Evolutionary conservation across 805 yeast genomes (phyloP).

Genomic region (Metahyphopichia silvanorum): DNA sequence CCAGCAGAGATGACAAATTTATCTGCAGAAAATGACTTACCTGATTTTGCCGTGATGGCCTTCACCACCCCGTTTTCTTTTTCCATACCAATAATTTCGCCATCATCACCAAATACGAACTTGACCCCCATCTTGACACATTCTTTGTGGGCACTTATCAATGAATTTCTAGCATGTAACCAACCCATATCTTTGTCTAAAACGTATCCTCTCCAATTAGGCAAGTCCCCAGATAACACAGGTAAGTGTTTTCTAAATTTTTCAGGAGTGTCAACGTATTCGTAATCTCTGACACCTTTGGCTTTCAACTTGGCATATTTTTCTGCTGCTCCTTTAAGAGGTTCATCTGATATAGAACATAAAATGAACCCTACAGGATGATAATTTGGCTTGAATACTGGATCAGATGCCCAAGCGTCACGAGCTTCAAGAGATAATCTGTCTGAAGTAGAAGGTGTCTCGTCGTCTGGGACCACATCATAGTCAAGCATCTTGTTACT

Average conservation of each 20-base stretch:
- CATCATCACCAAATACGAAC: slow-evolving; percentile 10
- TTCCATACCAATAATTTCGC: slow-evolving; percentile 5
- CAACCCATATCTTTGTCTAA: slow-evolving; percentile 33
- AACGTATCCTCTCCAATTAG: slow-evolving; percentile 28
- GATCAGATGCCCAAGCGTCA: slow-evolving; percentile 6
- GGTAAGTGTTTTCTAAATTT: slow-evolving; percentile 7
- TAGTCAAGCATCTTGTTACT: slow-evolving; percentile 5
- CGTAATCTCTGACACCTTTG: slow-evolving; percentile 5
- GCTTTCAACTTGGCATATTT: slow-evolving; percentile 1
- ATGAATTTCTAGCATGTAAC: slow-evolving; percentile 31
- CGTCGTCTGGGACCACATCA: slow-evolving; percentile 1
- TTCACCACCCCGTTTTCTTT: slow-evolving; percentile 8
- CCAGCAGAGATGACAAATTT: slow-evolving; percentile 34
- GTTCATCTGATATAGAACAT: slow-evolving; percentile 1
- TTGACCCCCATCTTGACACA: slow-evolving; percentile 6
- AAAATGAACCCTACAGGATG: slow-evolving; percentile 1
- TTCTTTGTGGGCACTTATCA: slow-evolving; percentile 12
- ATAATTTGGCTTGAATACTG: slow-evolving; percentile 1
- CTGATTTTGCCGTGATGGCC: slow-evolving; percentile 25
- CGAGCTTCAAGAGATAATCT: slow-evolving; percentile 6
- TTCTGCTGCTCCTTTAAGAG: background rate
- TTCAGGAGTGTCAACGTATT: slow-evolving; percentile 6
- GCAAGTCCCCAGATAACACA: slow-evolving; percentile 6
- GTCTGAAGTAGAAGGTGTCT: slow-evolving; percentile 2
- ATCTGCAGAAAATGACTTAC: slow-evolving; percentile 18